Percentiles rank a stretch among this genome's conserved stretches.
Evolutionary conservation across 495 filamentous ascomycete genomes (phyloP).

Genomic region (Aspergillus asperescens): DNA sequence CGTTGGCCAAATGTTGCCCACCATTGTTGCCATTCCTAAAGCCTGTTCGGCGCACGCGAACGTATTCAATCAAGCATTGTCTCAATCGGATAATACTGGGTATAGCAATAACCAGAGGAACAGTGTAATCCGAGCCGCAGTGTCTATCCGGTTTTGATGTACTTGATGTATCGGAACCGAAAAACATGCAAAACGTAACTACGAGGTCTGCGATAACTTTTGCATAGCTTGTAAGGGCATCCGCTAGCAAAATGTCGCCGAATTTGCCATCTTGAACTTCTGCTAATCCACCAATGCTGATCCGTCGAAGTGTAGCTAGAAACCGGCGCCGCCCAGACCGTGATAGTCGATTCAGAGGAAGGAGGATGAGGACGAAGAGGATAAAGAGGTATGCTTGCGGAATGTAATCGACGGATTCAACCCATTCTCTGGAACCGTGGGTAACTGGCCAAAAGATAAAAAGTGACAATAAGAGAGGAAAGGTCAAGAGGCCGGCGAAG

Average conservation of each 20-base stretch:
- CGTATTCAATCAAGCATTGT: conserved; percentile 86
- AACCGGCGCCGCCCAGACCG: conserved; percentile 70
- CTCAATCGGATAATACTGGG: conserved; percentile 82
- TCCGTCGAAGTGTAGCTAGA: conserved; percentile 62
- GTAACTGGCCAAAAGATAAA: conserved; percentile 79
- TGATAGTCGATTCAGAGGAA: conserved; percentile 67
- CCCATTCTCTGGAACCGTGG: conserved; percentile 56
- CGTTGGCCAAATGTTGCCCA: conserved; percentile 85
- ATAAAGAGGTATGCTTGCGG: conserved; percentile 74
- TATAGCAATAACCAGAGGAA: conserved; percentile 74
- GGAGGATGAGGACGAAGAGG: conserved; percentile 61
- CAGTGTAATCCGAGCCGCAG: conserved; percentile 68
- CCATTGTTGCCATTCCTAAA: conserved; percentile 55
- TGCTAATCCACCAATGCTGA: conserved; percentile 75
- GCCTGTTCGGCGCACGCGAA: conserved; percentile 56
- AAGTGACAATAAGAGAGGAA: conserved; percentile 63
- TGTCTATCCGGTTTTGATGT: conserved; percentile 74
- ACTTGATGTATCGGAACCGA: conserved; percentile 58
- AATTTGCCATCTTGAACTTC: conserved; percentile 81
- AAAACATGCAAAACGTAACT: conserved; percentile 85
- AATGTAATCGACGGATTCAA: conserved; percentile 71
- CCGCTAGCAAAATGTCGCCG: conserved; percentile 88
- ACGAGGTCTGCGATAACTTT: conserved; percentile 88
- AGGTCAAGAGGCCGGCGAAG: conserved; percentile 67
- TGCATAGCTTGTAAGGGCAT: conserved; percentile 90